These are phyloP conservation scores for Colletotrichum cuscutae DNA, from an alignment of 2,329 filamentous ascomycete species.

Conservation along the genomic window DNA sequence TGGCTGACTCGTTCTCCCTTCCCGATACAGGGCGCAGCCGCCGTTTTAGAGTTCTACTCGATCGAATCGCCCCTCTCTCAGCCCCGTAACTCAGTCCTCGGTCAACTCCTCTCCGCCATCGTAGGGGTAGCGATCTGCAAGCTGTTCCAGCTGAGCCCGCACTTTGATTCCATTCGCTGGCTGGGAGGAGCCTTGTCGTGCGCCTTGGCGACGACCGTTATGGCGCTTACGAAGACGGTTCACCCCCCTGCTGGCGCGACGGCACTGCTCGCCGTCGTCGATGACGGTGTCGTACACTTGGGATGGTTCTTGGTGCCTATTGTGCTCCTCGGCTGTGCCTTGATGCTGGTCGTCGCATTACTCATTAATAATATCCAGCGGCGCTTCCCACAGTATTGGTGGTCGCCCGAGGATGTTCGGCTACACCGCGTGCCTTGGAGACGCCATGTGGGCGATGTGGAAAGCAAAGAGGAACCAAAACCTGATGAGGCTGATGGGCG, in stretches of 20 bases:
- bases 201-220: constrained; percentile 69
- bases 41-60: constrained; percentile 79
- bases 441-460: not conserved
- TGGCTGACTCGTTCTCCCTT: constrained; percentile 6
- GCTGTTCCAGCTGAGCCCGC: constrained; percentile 65
- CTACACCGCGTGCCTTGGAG: constrained; percentile 16
- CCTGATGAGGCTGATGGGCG: constrained; percentile 5
- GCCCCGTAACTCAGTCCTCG: constrained; percentile 74
- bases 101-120: constrained; percentile 72
- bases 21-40: constrained; percentile 70
- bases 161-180: constrained; percentile 66
- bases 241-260: constrained; percentile 82
- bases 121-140: constrained; percentile 72
- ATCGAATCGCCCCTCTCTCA: constrained; percentile 79
- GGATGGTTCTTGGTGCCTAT: constrained; percentile 78
- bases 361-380: constrained; percentile 77
- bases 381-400: constrained; percentile 78
- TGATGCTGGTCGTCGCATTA: constrained; percentile 73
- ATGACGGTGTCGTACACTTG: constrained; percentile 61
- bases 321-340: constrained; percentile 65
- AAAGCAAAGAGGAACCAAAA: not conserved
- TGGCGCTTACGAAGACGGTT: constrained; percentile 77
- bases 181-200: constrained; percentile 74
- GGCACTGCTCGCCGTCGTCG: constrained; percentile 73
- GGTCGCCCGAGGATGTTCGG: constrained; percentile 56